Evolutionary conservation across 2,329 filamentous ascomycete species (phyloP).

Genomic region (Pestalotiopsis sp.): DNA sequence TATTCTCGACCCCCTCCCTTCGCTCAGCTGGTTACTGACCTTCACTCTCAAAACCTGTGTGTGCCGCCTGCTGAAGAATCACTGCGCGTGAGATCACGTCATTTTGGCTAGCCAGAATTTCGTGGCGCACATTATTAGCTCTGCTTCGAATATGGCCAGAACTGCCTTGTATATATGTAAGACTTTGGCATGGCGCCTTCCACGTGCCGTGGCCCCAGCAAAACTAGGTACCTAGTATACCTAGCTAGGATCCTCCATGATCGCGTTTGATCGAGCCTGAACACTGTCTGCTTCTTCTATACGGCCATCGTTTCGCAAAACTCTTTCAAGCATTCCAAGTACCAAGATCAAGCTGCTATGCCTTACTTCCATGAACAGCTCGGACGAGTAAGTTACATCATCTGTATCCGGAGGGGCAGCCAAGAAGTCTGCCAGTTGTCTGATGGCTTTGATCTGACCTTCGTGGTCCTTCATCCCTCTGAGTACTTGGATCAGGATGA

Average conservation of each 20-base stretch:
- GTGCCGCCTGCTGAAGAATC: too few species aligned
- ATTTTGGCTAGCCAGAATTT: too few species aligned
- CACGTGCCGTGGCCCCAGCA: too few species aligned
- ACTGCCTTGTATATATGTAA: too few species aligned
- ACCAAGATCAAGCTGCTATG: slow-evolving; percentile 3
- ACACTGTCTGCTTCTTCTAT: slow-evolving; percentile 4
- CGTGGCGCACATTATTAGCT: too few species aligned
- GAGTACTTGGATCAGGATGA: slow-evolving; percentile 3
- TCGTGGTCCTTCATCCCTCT: slow-evolving; percentile 7
- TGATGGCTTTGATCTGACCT: background rate
- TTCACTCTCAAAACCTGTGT: too few species aligned
- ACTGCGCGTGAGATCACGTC: too few species aligned
- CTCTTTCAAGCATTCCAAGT: background rate
- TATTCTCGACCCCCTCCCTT: too few species aligned
- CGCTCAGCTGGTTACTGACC: too few species aligned
- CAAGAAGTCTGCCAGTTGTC: slow-evolving; percentile 10
- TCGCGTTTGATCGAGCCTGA: background rate
- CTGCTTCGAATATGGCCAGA: too few species aligned
- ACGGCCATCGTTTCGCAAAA: background rate
- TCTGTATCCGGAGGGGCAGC: background rate
- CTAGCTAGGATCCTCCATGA: background rate
- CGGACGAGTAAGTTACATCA: background rate
- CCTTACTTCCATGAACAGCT: background rate
- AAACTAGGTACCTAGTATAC: too few species aligned
- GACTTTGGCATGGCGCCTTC: too few species aligned